Evolutionary conservation across 352 stramenopile genomes (phyloP).

Genomic region (Pythium phragmiticola): DNA sequence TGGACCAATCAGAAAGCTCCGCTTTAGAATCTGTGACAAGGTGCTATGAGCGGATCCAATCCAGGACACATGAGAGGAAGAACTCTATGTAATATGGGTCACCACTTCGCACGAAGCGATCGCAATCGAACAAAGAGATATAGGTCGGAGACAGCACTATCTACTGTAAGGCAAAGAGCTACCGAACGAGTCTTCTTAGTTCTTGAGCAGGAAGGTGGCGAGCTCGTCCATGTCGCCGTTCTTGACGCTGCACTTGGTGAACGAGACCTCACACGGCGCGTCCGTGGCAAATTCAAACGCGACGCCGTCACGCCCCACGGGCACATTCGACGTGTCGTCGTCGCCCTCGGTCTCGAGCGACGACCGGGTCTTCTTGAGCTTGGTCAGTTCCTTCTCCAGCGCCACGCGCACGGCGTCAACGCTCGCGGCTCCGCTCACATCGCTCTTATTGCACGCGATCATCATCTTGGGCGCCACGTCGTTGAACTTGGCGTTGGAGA

Average conservation of each 20-base stretch:
- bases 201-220: slow-evolving; percentile 69
- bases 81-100: background rate
- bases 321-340: slow-evolving; percentile 59
- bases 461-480: slow-evolving; percentile 67
- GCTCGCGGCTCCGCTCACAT: slow-evolving; percentile 42
- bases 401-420: slow-evolving; percentile 50
- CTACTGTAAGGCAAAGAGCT: background rate
- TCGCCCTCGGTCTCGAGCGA: slow-evolving; percentile 84
- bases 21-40: slow-evolving; percentile 6
- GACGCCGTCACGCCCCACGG: slow-evolving; percentile 70
- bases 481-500: slow-evolving; percentile 83
- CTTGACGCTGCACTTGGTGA: slow-evolving; percentile 73
- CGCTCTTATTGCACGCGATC: slow-evolving; percentile 86
- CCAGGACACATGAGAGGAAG: background rate
- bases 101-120: background rate
- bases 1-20: background rate
- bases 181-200: slow-evolving; percentile 32
- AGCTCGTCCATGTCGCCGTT: slow-evolving; percentile 57
- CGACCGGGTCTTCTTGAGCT: slow-evolving; percentile 85
- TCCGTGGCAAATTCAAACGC: slow-evolving; percentile 82
- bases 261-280: slow-evolving; percentile 75
- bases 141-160: background rate
- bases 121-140: background rate
- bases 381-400: slow-evolving; percentile 80
- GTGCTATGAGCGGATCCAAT: background rate